phyloP scores from a whole-genome alignment of 2,329 filamentous ascomycete genomes.

The Scolecobasidium constrictum region DNA sequence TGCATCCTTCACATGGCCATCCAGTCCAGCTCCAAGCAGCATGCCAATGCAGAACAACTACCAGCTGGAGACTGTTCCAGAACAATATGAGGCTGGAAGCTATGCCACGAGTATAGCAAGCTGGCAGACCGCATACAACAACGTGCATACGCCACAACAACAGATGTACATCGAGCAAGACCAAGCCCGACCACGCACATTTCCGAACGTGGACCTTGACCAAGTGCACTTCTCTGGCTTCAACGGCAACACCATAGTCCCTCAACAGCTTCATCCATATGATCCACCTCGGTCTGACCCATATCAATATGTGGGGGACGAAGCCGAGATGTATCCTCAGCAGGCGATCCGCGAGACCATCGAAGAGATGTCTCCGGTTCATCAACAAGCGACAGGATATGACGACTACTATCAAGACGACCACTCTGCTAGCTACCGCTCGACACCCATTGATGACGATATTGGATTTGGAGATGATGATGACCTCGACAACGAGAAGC shows the following conservation, averaged over 20 bases:
- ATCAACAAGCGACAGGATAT: too few relatives aligned
- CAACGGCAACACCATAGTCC: too few relatives aligned
- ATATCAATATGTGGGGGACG: too few relatives aligned
- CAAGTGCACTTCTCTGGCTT: neutral
- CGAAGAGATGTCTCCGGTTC: too few relatives aligned
- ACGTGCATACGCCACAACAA: too few relatives aligned
- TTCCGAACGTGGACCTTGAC: neutral
- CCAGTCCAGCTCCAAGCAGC: neutral
- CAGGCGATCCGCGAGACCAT: too few relatives aligned
- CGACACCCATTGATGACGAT: slow-evolving; percentile 16
- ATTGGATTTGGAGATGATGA: slow-evolving; percentile 11
- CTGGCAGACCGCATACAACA: too few relatives aligned
- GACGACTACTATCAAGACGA: neutral
- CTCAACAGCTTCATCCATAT: neutral
- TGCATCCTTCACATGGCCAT: neutral
- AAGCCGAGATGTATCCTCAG: too few relatives aligned
- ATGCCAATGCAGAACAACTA: neutral
- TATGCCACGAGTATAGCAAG: too few relatives aligned
- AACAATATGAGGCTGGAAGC: too few relatives aligned
- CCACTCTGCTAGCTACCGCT: slow-evolving; percentile 4
- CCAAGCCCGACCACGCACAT: too few relatives aligned
- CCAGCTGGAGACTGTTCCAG: neutral
- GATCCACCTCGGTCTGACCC: neutral
- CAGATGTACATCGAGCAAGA: neutral
- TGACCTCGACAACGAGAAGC: slow-evolving; percentile 23